phyloP scores from a whole-genome alignment of 352 stramenopile genomes.

The Phytophthora tentaculata region DNA sequence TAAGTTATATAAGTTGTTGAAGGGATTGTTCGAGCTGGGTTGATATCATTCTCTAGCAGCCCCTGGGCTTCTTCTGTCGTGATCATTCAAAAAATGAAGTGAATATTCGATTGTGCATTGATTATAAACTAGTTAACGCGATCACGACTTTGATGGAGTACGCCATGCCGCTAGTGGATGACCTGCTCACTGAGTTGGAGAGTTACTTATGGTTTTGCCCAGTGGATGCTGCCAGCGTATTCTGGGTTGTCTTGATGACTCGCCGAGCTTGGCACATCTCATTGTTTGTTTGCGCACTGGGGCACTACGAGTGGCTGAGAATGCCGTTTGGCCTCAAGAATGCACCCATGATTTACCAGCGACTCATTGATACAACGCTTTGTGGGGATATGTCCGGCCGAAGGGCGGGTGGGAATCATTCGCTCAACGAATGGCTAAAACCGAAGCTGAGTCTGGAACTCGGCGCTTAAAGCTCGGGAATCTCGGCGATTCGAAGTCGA shows the following conservation, averaged over 20 bases:
- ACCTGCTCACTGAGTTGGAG: not conserved
- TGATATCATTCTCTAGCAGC: not conserved
- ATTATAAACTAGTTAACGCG: slow-evolving; percentile 4
- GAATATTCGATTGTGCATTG: slow-evolving; percentile 3
- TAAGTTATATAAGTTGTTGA: not conserved
- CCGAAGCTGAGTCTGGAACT: not conserved
- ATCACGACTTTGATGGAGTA: not conserved
- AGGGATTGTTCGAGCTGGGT: not conserved
- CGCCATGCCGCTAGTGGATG: slow-evolving; percentile 1
- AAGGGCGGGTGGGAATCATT: not conserved
- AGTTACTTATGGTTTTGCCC: slow-evolving; percentile 1
- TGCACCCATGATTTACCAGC: not conserved
- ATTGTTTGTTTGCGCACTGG: not conserved
- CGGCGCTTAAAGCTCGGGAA: not conserved
- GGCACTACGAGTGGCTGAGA: not conserved
- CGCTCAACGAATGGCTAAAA: not conserved
- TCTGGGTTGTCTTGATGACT: slow-evolving; percentile 11
- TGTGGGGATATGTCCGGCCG: slow-evolving; percentile 1
- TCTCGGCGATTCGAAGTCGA: not conserved
- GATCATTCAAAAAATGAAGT: not conserved
- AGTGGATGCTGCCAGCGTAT: not conserved
- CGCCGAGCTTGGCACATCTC: not conserved
- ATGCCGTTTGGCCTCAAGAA: not conserved
- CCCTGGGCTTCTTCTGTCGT: not conserved
- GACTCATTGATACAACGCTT: not conserved